Conservation (phyloP, 2,329 filamentous ascomycete genomes). For the Stemphylium lycopersici region DNA sequence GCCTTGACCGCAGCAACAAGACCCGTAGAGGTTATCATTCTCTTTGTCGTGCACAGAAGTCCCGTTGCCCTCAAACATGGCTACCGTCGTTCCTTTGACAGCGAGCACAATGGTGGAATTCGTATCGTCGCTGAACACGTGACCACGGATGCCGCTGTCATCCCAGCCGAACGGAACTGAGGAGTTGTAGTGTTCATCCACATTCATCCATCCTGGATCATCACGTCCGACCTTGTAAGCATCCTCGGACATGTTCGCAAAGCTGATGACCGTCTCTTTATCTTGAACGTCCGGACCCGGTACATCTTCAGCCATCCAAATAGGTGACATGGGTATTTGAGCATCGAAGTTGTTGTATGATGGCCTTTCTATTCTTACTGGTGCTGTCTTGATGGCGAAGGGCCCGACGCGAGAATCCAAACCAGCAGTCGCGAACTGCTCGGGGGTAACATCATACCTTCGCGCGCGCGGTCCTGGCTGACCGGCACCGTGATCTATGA, state of each 20-base stretch:
- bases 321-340: constrained; percentile 36
- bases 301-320: constrained; percentile 39
- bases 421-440: constrained; percentile 29
- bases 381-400: constrained; percentile 37
- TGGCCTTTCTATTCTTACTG: constrained; percentile 40
- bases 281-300: constrained; percentile 41
- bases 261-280: constrained; percentile 42
- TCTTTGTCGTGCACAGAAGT: constrained; percentile 46
- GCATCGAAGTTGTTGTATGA: constrained; percentile 23
- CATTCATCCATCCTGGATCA: constrained; percentile 45
- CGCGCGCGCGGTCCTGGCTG: constrained; percentile 41
- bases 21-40: constrained; percentile 46
- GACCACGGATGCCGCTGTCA: constrained; percentile 45
- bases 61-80: constrained; percentile 46
- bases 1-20: constrained; percentile 46
- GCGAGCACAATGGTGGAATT: constrained; percentile 44
- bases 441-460: constrained; percentile 38
- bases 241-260: constrained; percentile 47
- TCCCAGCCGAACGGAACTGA: constrained; percentile 47
- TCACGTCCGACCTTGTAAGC: constrained; percentile 43
- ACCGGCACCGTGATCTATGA: constrained; percentile 45
- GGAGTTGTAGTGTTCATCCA: constrained; percentile 38
- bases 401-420: constrained; percentile 34
- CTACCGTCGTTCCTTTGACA: constrained; percentile 45
- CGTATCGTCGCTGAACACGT: constrained; percentile 43